phyloP scores from a whole-genome alignment of 345 rosid genomes.

The Hypericum perforatum region DNA sequence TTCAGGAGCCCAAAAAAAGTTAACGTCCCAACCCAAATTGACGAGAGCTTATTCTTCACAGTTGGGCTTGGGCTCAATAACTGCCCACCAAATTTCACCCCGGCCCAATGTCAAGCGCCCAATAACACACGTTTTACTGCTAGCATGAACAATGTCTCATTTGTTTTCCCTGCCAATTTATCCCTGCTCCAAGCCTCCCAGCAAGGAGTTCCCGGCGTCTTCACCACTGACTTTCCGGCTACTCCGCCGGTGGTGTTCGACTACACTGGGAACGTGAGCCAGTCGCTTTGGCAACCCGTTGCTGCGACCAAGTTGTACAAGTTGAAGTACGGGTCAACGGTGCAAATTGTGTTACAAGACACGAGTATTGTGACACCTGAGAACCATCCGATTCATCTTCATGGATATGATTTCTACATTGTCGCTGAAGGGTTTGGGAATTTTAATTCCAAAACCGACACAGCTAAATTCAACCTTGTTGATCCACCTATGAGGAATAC shows the following conservation, averaged over 20 bases:
- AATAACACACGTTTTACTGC: constrained; percentile 85
- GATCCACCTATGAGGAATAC: constrained; percentile 95
- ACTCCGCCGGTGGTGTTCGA: constrained; percentile 57
- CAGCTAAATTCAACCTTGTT: constrained; percentile 63
- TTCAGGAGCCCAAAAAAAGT: constrained; percentile 44
- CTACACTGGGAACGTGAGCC: constrained; percentile 77
- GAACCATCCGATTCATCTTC: constrained; percentile 89
- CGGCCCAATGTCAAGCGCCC: constrained; percentile 63
- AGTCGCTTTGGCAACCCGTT: constrained; percentile 56
- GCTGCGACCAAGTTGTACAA: constrained; percentile 58
- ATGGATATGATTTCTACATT: constrained; percentile 89
- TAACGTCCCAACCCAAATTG: constrained; percentile 55
- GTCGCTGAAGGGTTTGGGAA: constrained; percentile 83
- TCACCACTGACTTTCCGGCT: constrained; percentile 73
- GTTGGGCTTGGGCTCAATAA: constrained; percentile 64
- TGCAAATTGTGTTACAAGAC: constrained; percentile 75
- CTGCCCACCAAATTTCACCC: constrained; percentile 44
- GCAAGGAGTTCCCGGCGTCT: constrained; percentile 58
- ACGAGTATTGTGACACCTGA: constrained; percentile 76
- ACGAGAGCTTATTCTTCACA: constrained; percentile 59
- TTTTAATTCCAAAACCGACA: constrained; percentile 55
- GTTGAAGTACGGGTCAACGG: constrained; percentile 58
- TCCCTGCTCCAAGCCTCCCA: constrained; percentile 71
- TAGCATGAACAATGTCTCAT: constrained; percentile 77
- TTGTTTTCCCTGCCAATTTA: constrained; percentile 52